These are phyloP conservation scores for Gentiana straminea DNA, from an alignment of 257 asterid species.

Conservation along the genomic window DNA sequence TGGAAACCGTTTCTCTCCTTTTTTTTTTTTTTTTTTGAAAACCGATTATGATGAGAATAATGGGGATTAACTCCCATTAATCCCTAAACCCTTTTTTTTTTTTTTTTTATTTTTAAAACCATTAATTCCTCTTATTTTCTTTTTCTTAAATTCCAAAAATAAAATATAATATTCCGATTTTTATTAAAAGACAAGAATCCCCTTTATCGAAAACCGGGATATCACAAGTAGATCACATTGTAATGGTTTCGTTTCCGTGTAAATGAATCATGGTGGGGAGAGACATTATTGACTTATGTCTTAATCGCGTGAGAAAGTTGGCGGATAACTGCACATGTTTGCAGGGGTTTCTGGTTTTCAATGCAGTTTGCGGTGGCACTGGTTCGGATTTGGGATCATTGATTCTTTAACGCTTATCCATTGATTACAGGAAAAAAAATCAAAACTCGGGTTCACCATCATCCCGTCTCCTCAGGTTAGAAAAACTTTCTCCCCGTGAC, in stretches of 20 bases:
- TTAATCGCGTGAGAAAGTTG: constrained; percentile 33
- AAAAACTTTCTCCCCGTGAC: not conserved
- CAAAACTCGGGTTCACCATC: constrained; percentile 17
- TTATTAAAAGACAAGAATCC: too few species aligned
- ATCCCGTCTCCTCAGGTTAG: constrained; percentile 17
- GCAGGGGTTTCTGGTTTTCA: constrained; percentile 36
- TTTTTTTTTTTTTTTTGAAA: too few species aligned
- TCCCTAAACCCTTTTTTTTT: too few species aligned
- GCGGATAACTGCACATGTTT: constrained; percentile 39
- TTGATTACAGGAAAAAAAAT: constrained; percentile 16
- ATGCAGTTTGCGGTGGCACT: constrained; percentile 40
- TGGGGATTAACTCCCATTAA: too few species aligned
- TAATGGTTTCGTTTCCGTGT: not conserved
- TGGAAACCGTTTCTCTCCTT: too few species aligned
- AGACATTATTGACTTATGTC: constrained; percentile 33
- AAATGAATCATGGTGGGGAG: constrained; percentile 16
- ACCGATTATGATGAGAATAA: too few species aligned
- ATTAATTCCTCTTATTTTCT: too few species aligned
- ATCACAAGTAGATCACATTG: constrained; percentile 23
- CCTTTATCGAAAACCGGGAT: too few species aligned
- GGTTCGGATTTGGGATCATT: constrained; percentile 38
- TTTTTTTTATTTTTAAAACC: too few species aligned
- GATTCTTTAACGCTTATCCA: constrained; percentile 35
- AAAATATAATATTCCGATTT: too few species aligned
- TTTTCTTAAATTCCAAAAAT: too few species aligned